Evolutionary conservation across 805 yeast genomes (phyloP), one percentile per base, ranked within the genome.

Genomic region (Yamadazyma nakazawae): DNA sequence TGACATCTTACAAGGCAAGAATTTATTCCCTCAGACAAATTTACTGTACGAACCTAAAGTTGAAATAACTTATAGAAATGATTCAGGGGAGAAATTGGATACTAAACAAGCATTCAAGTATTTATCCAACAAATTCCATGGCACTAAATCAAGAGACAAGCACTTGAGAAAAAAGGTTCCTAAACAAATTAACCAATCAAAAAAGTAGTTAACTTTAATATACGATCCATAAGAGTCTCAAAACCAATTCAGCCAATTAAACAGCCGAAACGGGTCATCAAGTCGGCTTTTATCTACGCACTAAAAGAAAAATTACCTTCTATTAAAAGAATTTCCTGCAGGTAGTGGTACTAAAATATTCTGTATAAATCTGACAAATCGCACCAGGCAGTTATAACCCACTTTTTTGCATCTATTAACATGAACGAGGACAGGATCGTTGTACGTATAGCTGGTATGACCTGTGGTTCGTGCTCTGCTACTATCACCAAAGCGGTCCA

Each of bases 401-500:
- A 28, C 12, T 11, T 28, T 28, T 28, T 28, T 28, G 32, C n/a
- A 28, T 28, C 32, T 28, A 12, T 28, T 13, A 28, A 28, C 32
- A 28, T 28, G 32, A 38, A 21, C n/a, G 34, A 40, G 17, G 18
- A 21, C 37, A 31, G 16, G 31, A 34, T 43, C 5, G 30, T 37
- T 14, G 46, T 53, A 3, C 45, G 40, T 17, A 50, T 53, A 10
- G 14, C 44, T 13, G 97, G 97, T 2, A 91, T 91, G 97, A 90
- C 97, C 2, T 91, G 97, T 60, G 82, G 91, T 2, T 78, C 94
- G 1, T 91, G 97, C 62, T 76, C 85, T 0, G 74, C 82, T 2
- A 70, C 92, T 1, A 79, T 91, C 17, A 76, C 82, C 0, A 62
- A 67, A n/a, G 81, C 80, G 1, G 55, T 87, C 17, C 62, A 68